These are phyloP conservation scores for Trametes polyzona DNA, from an alignment of 1,284 basidiomycete species.

Conservation along the genomic window DNA sequence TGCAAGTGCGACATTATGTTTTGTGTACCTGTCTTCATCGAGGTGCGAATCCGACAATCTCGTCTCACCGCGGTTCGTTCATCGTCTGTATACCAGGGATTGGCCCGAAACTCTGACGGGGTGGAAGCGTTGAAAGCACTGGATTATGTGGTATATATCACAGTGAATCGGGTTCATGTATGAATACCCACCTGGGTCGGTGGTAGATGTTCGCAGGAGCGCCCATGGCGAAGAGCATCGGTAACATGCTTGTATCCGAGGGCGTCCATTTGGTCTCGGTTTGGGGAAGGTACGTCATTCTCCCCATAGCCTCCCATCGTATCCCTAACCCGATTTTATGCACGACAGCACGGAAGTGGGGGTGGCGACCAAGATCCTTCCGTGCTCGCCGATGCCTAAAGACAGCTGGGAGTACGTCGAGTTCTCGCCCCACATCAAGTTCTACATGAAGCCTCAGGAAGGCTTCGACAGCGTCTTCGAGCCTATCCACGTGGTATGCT, in stretches of 20 bases:
- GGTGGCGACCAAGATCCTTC: neutral
- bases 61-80: neutral
- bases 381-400: neutral
- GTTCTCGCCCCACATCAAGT: conserved; percentile 1
- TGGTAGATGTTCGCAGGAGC: conserved; percentile 21
- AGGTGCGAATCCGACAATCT: conserved; percentile 25
- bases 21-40: conserved; percentile 35
- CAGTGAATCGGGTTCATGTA: neutral
- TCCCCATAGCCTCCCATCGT: no score
- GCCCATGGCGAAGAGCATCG: conserved; percentile 22
- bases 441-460: conserved; percentile 6
- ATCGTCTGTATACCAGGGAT: conserved; percentile 7
- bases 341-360: conserved; percentile 11
- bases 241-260: conserved; percentile 15
- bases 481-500: conserved; percentile 6
- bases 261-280: conserved; percentile 19
- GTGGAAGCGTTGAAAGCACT: conserved; percentile 11
- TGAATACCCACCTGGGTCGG: neutral
- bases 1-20: conserved; percentile 29
- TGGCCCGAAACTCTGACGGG: conserved; percentile 8
- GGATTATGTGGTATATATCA: conserved; percentile 10
- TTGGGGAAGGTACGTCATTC: conserved; percentile 19
- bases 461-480: conserved; percentile 5
- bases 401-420: conserved; percentile 19
- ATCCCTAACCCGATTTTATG: no score